Conservation (phyloP, 768 basidiomycete genomes). For the Leccinum arenicola region DNA sequence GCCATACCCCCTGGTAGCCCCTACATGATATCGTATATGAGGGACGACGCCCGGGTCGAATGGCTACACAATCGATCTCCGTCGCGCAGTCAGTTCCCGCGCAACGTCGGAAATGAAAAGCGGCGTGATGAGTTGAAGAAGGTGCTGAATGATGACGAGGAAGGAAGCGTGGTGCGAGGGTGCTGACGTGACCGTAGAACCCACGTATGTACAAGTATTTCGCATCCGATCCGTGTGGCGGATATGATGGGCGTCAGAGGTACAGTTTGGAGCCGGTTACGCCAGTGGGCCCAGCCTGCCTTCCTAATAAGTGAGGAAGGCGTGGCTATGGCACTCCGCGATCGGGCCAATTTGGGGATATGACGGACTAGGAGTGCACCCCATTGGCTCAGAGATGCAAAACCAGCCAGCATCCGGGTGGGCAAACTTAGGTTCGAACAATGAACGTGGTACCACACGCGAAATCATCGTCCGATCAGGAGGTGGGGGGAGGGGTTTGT, state of each 20-base stretch:
- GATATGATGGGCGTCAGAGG: neutral
- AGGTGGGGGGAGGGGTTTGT: neutral
- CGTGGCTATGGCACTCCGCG: neutral
- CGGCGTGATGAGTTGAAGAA: neutral
- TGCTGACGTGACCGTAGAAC: neutral
- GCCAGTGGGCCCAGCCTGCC: neutral
- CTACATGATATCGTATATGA: neutral
- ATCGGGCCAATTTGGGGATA: neutral
- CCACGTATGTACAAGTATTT: neutral
- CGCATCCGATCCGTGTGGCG: neutral
- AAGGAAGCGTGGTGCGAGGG: neutral
- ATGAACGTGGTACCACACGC: neutral
- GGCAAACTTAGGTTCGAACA: constrained; percentile 12
- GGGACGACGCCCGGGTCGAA: constrained; percentile 1
- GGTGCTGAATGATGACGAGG: neutral
- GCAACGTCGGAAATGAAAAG: constrained; percentile 24
- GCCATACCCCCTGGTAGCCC: constrained; percentile 16
- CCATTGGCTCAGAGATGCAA: neutral
- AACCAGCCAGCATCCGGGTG: neutral
- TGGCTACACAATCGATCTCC: neutral
- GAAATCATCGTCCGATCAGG: neutral
- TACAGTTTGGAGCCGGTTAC: neutral
- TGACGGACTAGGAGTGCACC: neutral
- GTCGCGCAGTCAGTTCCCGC: constrained; percentile 4
- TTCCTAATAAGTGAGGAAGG: neutral